Evolutionary conservation across 2,329 filamentous ascomycete genomes (phyloP).

Genomic region (Annulohypoxylon truncatum): DNA sequence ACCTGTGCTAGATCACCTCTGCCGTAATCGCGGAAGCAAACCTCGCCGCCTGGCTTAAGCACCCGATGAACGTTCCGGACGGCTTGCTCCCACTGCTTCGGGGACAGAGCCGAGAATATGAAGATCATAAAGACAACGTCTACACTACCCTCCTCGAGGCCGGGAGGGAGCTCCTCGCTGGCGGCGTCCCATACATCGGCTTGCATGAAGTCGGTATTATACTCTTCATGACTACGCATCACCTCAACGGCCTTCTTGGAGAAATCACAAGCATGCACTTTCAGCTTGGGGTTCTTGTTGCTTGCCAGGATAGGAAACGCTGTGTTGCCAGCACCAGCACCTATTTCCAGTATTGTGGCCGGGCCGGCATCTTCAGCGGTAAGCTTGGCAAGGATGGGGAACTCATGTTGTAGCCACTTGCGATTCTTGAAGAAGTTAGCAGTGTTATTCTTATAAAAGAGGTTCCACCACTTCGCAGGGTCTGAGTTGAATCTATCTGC

Average conservation of each 20-base stretch:
- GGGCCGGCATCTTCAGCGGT: constrained; percentile 76
- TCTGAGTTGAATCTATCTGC: constrained; percentile 85
- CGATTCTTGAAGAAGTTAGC: constrained; percentile 99
- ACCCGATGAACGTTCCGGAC: constrained; percentile 83
- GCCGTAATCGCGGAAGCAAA: constrained; percentile 97
- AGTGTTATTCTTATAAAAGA: constrained; percentile 98
- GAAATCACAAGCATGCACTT: constrained; percentile 94
- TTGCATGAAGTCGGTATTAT: constrained; percentile 77
- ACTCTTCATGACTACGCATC: constrained; percentile 83
- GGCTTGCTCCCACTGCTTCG: constrained; percentile 84
- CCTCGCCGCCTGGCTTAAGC: constrained; percentile 90
- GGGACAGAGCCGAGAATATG: constrained; percentile 92
- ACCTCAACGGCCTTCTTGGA: constrained; percentile 95
- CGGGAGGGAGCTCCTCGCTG: constrained; percentile 77
- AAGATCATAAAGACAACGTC: constrained; percentile 96
- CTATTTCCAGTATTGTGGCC: constrained; percentile 84
- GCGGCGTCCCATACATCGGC: constrained; percentile 97
- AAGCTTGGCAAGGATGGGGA: constrained; percentile 84
- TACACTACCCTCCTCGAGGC: constrained; percentile 79
- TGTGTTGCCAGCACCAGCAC: constrained; percentile 95
- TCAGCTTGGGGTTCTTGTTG: constrained; percentile 85
- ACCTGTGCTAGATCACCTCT: constrained; percentile 96
- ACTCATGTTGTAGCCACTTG: constrained; percentile 97
- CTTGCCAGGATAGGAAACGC: constrained; percentile 89
- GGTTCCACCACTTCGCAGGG: constrained; percentile 97